Conservation (phyloP, 2,329 filamentous ascomycete genomes). For the Botrytis medusae region DNA sequence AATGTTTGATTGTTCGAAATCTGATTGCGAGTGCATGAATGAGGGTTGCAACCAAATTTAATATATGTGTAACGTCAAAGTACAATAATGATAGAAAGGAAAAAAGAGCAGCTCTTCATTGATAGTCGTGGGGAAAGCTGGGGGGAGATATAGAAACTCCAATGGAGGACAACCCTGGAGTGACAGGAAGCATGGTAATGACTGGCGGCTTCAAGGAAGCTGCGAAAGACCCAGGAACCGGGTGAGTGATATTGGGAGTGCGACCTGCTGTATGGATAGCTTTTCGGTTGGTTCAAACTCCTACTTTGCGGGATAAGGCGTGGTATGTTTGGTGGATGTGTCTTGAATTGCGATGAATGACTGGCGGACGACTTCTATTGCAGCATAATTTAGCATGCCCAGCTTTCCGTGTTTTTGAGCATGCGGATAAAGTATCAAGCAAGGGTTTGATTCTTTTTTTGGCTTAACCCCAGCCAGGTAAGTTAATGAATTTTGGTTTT, state of each 20-base stretch:
- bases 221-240: conserved; percentile 21
- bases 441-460: neutral
- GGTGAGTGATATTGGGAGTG: conserved; percentile 20
- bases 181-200: conserved; percentile 13
- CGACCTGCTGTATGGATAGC: conserved; percentile 2
- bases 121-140: conserved; percentile 8
- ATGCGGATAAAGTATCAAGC: neutral
- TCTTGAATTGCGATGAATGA: conserved; percentile 15
- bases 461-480: neutral
- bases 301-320: neutral
- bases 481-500: neutral
- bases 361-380: neutral
- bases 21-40: conserved; percentile 21
- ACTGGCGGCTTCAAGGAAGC: conserved; percentile 7
- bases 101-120: conserved; percentile 14
- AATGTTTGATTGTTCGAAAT: conserved; percentile 15
- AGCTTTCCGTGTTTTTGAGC: neutral
- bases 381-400: neutral
- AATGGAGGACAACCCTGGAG: conserved; percentile 18
- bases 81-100: conserved; percentile 11
- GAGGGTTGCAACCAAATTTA: conserved; percentile 3
- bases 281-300: conserved; percentile 14
- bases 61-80: conserved; percentile 18
- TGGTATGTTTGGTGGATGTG: conserved; percentile 4
- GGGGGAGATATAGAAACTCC: conserved; percentile 20